These are phyloP conservation scores for Tieghemostelium lacteum DNA, from an alignment of 78 protist genomes.

Conservation along the genomic window DNA sequence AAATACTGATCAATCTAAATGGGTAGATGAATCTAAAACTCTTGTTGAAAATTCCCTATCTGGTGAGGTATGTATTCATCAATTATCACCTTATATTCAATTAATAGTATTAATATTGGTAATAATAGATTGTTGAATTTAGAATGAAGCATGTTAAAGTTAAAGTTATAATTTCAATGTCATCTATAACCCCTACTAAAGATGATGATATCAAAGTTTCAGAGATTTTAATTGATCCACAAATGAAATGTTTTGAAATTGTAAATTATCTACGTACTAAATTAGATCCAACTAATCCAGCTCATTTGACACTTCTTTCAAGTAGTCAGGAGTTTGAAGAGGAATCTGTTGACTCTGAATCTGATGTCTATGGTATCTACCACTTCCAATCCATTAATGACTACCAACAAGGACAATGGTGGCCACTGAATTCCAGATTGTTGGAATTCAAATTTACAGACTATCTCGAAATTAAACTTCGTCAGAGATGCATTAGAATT, in stretches of 20 bases:
- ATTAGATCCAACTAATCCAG: slow-evolving; percentile 2
- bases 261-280: slow-evolving; percentile 11
- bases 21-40: slow-evolving; percentile 26
- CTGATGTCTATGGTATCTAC: slow-evolving; percentile 27
- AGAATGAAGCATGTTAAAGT: slow-evolving; percentile 16
- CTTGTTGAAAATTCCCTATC: slow-evolving; percentile 7
- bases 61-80: neutral
- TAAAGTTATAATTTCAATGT: neutral
- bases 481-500: slow-evolving; percentile 1
- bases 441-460: slow-evolving; percentile 16
- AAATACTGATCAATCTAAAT: neutral
- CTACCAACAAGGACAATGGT: slow-evolving; percentile 19
- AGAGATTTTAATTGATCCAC: slow-evolving; percentile 19
- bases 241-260: slow-evolving; percentile 39
- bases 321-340: neutral
- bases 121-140: slow-evolving; percentile 18
- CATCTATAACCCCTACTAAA: neutral
- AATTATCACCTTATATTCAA: neutral
- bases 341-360: slow-evolving; percentile 12
- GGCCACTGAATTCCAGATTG: slow-evolving; percentile 10
- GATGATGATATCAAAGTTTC: neutral
- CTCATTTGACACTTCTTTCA: neutral
- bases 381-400: neutral
- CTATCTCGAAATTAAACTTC: slow-evolving; percentile 5
- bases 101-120: no score